phyloP scores from a whole-genome alignment of 495 filamentous ascomycete species.

The Geoglossum glabrum region DNA sequence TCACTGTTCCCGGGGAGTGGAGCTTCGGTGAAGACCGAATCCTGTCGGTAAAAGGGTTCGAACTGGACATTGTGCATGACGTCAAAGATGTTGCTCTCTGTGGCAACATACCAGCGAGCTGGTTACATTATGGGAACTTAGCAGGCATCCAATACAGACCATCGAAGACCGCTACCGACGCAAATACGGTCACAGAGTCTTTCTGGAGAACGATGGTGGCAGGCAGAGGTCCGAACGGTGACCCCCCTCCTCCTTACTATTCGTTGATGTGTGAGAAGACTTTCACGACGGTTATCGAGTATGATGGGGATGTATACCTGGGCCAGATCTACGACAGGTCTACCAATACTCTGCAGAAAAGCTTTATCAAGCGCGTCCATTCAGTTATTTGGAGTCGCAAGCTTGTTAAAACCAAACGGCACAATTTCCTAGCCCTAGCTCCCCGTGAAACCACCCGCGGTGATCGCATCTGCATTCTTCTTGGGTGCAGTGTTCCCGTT shows the following conservation, averaged over 20 bases:
- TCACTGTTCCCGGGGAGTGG: constrained; percentile 13
- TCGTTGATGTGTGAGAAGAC: constrained; percentile 11
- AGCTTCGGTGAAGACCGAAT: constrained; percentile 20
- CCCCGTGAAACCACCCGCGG: constrained; percentile 6
- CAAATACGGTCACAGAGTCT: constrained; percentile 14
- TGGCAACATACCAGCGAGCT: constrained; percentile 12
- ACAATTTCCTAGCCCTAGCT: constrained; percentile 13
- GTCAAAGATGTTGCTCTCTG: constrained; percentile 8
- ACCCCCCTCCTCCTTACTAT: constrained; percentile 20
- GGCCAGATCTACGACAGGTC: constrained; percentile 18
- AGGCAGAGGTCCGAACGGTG: constrained; percentile 18
- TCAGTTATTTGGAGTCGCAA: constrained; percentile 21
- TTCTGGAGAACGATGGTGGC: constrained; percentile 26
- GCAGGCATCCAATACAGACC: neutral
- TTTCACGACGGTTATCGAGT: constrained; percentile 9
- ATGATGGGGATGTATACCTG: constrained; percentile 20
- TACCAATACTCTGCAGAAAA: constrained; percentile 16
- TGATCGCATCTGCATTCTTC: constrained; percentile 22
- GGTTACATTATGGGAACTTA: constrained; percentile 11
- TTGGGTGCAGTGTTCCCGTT: constrained; percentile 25
- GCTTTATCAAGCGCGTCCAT: constrained; percentile 22
- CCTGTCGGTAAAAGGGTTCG: constrained; percentile 20
- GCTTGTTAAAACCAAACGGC: constrained; percentile 16
- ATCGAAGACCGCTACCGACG: neutral
- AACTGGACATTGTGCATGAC: constrained; percentile 14